Conservation (phyloP, 108 stramenopile species). For the Fistulifera pelliculosa region DNA sequence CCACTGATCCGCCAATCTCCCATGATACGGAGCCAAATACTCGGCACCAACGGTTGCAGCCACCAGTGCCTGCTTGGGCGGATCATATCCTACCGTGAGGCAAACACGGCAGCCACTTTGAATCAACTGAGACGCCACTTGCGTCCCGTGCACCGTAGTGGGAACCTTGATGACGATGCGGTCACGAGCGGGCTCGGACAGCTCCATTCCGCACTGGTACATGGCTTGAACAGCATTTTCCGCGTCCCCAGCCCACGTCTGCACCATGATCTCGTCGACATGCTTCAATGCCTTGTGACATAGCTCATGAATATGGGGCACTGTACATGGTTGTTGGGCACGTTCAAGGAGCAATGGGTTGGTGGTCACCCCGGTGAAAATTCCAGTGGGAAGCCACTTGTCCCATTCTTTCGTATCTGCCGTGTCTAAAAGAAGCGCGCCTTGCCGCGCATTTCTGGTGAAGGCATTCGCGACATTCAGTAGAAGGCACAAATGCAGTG, state of each 20-base stretch:
- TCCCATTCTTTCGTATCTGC: slow-evolving; percentile 46
- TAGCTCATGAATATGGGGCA: slow-evolving; percentile 34
- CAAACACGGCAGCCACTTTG: slow-evolving; percentile 44
- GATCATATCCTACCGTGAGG: slow-evolving; percentile 55
- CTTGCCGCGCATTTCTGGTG: slow-evolving; percentile 22
- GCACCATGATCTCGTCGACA: slow-evolving; percentile 65
- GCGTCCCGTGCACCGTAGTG: slow-evolving; percentile 34
- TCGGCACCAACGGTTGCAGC: slow-evolving; percentile 52
- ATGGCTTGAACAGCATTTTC: slow-evolving; percentile 20
- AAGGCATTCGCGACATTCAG: too few relatives aligned
- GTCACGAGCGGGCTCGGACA: slow-evolving; percentile 31
- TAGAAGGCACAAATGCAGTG: too few relatives aligned
- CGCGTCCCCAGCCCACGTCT: slow-evolving; percentile 51
- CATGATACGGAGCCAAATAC: slow-evolving; percentile 39
- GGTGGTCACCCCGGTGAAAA: slow-evolving; percentile 64
- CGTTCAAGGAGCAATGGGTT: slow-evolving; percentile 55
- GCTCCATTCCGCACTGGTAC: slow-evolving; percentile 43
- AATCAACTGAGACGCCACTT: slow-evolving; percentile 47
- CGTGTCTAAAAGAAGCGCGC: slow-evolving; percentile 60
- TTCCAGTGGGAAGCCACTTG: slow-evolving; percentile 37
- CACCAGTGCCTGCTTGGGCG: slow-evolving; percentile 45
- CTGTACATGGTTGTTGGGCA: slow-evolving; percentile 40
- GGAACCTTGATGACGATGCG: slow-evolving; percentile 65
- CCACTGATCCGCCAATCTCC: slow-evolving; percentile 40
- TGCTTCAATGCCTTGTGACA: slow-evolving; percentile 22